Base-by-base conservation (phyloP, 2,329 filamentous ascomycete species). In the Phaeomoniella chlamydospora region DNA sequence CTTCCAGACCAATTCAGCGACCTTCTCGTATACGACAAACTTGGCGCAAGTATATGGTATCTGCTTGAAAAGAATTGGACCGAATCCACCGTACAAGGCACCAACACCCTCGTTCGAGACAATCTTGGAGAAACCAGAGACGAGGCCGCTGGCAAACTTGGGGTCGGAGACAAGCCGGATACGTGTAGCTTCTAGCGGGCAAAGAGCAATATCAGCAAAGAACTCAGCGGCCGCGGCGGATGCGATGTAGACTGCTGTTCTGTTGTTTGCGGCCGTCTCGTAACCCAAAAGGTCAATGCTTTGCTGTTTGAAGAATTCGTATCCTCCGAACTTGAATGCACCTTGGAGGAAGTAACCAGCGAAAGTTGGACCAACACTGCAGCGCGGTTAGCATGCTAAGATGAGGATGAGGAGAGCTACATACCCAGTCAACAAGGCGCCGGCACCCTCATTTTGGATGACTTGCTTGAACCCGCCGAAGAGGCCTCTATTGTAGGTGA, bases 281-380 rank as follows among this genome's bases (percentile, higher is more conserved):
- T 77, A 77, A 55, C 85, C 85, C 54, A 92, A 64, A 44, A 70
- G 43, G 70, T 84, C 80, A 64, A 92, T 90, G 57, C 68, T 74
- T 67, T 90, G 81, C 69, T 87, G 75, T 79, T 93, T 92, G 80
- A 93, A 92, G 68, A 92, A 79, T 68, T 93, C 85, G 65, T 93
- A 93, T 60, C 85, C 85, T 62, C 85, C 85, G 62, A 90, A 90
- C 70, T 92, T 92, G 73, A 90, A 77, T 52, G 83, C 80, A 58
- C 85, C 84, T 69, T 93, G 84, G 52, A 93, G 77, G 78, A 92
- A 92, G 70, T 93, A 93, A 62, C 84, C 84, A 47, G 84, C 81
- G 49, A 77, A 77, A 56, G 84, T 92, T 53, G 84, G 85, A 49
- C 85, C 85, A 61, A 77, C 73, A 64, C 22, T 26, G 22, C n/a